Percentiles rank a stretch among this genome's conserved stretches.
phyloP scores from a whole-genome alignment of 805 yeast species.

The Saccharomyces kudriavzevii region DNA sequence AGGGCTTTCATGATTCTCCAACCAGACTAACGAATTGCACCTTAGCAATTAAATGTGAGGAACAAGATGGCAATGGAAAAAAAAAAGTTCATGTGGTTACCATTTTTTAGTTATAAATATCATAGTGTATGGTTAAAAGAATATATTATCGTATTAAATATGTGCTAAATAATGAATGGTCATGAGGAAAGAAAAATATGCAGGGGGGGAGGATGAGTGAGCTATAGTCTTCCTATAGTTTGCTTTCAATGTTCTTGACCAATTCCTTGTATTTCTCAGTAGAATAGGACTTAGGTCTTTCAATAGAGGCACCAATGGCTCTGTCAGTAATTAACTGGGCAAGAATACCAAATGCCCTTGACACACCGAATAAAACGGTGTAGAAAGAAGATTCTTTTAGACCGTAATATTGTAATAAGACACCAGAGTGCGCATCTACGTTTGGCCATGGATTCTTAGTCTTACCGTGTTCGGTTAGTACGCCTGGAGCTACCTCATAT shows the following conservation, averaged over 20 bases:
- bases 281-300: conserved; percentile 89
- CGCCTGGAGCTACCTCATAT: conserved; percentile 77
- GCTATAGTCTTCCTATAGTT: neutral
- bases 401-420: conserved; percentile 77
- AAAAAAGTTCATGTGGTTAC: neutral
- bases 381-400: conserved; percentile 73
- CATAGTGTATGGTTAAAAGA: neutral
- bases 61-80: no score
- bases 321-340: conserved; percentile 82
- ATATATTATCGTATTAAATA: neutral
- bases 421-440: conserved; percentile 85
- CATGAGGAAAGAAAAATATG: neutral
- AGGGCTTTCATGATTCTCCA: neutral
- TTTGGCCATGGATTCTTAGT: conserved; percentile 92
- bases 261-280: conserved; percentile 85
- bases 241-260: conserved; percentile 39
- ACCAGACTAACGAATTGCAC: neutral
- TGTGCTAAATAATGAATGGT: neutral
- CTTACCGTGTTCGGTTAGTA: conserved; percentile 76
- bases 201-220: neutral
- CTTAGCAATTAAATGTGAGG: no score
- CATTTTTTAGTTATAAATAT: neutral
- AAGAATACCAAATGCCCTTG: conserved; percentile 79
- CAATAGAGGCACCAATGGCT: conserved; percentile 73
- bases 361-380: conserved; percentile 80